These are phyloP conservation scores for Lactifluus volemus DNA, from an alignment of 768 basidiomycete genomes.

Conservation along the genomic window DNA sequence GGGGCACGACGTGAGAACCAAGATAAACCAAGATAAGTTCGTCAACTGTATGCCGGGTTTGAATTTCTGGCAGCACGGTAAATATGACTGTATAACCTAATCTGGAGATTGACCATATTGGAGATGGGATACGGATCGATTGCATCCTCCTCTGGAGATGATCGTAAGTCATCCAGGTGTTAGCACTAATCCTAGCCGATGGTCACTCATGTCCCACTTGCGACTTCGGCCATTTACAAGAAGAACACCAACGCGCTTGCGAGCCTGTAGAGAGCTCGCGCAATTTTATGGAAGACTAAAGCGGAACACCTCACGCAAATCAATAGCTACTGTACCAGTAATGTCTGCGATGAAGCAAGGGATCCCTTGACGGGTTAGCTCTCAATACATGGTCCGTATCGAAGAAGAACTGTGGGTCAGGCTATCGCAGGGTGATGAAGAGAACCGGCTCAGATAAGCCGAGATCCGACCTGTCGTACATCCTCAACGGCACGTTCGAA, in stretches of 20 bases:
- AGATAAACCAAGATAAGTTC: too few relatives aligned
- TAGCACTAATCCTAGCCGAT: neutral
- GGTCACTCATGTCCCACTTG: slow-evolving; percentile 12
- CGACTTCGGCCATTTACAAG: slow-evolving; percentile 11
- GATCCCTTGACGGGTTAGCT: slow-evolving; percentile 35
- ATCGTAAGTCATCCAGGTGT: neutral
- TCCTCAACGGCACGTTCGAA: too few relatives aligned
- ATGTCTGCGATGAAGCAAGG: slow-evolving; percentile 59
- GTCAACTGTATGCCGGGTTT: slow-evolving; percentile 29
- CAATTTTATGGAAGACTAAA: neutral
- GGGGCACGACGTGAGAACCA: neutral
- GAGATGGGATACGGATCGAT: slow-evolving; percentile 34
- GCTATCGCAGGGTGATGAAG: slow-evolving; percentile 44
- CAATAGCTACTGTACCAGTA: slow-evolving; percentile 34
- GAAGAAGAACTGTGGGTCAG: slow-evolving; percentile 61
- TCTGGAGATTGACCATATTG: neutral
- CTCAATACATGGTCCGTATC: slow-evolving; percentile 34
- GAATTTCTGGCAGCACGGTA: slow-evolving; percentile 11
- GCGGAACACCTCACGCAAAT: slow-evolving; percentile 37
- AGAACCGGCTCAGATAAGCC: slow-evolving; percentile 25
- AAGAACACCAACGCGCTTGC: neutral
- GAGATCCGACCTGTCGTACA: too few relatives aligned
- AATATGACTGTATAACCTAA: slow-evolving; percentile 47
- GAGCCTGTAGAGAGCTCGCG: neutral
- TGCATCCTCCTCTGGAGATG: slow-evolving; percentile 37